These are phyloP conservation scores for Pleomassaria siparia DNA, from an alignment of 2,329 filamentous ascomycete species.

Conservation along the genomic window DNA sequence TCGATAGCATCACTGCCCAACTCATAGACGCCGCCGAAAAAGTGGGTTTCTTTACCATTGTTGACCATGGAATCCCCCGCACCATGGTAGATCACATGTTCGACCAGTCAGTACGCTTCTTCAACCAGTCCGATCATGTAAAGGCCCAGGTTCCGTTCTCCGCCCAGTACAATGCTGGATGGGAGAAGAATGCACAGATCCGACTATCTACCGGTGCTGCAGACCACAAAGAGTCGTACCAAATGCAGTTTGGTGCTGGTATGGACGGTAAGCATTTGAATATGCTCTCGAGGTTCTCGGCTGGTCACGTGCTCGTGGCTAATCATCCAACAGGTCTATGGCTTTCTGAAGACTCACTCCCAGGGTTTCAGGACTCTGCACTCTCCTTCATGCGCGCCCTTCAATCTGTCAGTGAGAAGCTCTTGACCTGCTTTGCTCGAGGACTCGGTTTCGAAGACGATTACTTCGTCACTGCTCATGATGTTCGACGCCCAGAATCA, in stretches of 20 bases:
- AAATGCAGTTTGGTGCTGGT: slow-evolving; percentile 62
- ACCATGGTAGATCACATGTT: slow-evolving; percentile 57
- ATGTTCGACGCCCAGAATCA: slow-evolving; percentile 51
- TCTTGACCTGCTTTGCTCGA: slow-evolving; percentile 62
- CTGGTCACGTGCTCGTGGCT: background rate
- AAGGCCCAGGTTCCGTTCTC: slow-evolving; percentile 60
- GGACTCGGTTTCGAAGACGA: slow-evolving; percentile 59
- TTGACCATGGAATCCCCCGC: slow-evolving; percentile 57
- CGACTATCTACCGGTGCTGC: slow-evolving; percentile 60
- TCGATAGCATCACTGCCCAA: slow-evolving; percentile 56
- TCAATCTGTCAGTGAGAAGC: slow-evolving; percentile 56
- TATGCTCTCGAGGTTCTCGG: background rate
- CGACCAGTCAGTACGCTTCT: slow-evolving; percentile 55
- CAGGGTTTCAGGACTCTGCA: slow-evolving; percentile 51
- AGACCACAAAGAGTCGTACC: slow-evolving; percentile 64
- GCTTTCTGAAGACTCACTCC: slow-evolving; percentile 52
- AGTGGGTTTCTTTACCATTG: slow-evolving; percentile 62
- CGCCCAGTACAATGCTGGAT: slow-evolving; percentile 57
- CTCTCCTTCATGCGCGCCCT: slow-evolving; percentile 58
- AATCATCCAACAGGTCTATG: slow-evolving; percentile 40
- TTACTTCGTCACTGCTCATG: slow-evolving; percentile 59
- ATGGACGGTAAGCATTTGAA: slow-evolving; percentile 45
- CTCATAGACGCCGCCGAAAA: slow-evolving; percentile 59
- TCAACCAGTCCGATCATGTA: slow-evolving; percentile 52
- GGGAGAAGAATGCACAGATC: slow-evolving; percentile 62